Evolutionary conservation across 208 protist species (phyloP).

Genomic region (Acanthamoeba divionensis): DNA sequence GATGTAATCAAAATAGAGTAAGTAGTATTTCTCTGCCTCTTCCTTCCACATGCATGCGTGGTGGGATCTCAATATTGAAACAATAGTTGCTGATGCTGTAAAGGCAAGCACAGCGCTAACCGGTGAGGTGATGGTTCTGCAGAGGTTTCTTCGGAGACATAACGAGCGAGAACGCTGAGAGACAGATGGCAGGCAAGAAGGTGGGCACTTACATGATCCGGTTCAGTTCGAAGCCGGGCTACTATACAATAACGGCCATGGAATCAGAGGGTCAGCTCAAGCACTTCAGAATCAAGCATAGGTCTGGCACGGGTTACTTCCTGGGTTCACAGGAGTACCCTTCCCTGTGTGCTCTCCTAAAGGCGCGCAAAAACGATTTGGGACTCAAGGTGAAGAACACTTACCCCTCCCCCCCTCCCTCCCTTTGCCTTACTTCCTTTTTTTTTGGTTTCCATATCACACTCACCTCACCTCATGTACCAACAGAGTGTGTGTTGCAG

Average conservation of each 20-base stretch:
- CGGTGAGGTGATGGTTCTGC: background rate
- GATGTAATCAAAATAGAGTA: slow-evolving; percentile 47
- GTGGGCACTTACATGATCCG: slow-evolving; percentile 51
- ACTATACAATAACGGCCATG: slow-evolving; percentile 50
- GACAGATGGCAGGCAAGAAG: slow-evolving; percentile 52
- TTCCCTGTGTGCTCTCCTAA: slow-evolving; percentile 27
- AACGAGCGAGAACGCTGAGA: slow-evolving; percentile 43
- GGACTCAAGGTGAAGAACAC: slow-evolving; percentile 43
- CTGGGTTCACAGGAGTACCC: slow-evolving; percentile 28
- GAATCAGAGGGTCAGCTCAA: slow-evolving; percentile 25
- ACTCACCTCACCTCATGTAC: background rate
- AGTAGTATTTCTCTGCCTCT: background rate
- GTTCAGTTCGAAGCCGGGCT: slow-evolving; percentile 51
- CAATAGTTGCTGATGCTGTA: no score
- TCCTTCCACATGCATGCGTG: background rate
- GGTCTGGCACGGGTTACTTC: background rate
- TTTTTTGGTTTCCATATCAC: background rate
- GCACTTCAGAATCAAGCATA: slow-evolving; percentile 55
- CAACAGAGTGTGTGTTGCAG: background rate
- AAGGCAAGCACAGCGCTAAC: background rate
- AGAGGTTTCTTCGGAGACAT: slow-evolving; percentile 48
- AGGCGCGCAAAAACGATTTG: slow-evolving; percentile 17
- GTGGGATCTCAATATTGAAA: no score
- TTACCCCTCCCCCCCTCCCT: no score
- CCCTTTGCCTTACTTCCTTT: background rate